phyloP scores from a whole-genome alignment of 1,284 basidiomycete genomes.

The Anthracocystis setariae region DNA sequence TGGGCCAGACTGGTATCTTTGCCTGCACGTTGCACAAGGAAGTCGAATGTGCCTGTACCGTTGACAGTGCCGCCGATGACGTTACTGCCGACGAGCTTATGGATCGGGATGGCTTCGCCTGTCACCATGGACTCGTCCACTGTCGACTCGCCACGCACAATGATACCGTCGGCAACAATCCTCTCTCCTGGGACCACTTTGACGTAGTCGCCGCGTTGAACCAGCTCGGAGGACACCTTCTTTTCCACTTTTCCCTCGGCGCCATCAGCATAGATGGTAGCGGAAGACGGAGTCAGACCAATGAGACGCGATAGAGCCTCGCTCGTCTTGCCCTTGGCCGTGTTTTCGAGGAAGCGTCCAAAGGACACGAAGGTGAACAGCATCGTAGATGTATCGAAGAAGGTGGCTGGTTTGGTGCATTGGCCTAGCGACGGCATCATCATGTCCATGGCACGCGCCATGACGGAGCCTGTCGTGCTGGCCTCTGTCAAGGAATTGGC shows the following conservation, averaged over 20 bases:
- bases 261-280: conserved; percentile 83
- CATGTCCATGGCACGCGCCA: conserved; percentile 22
- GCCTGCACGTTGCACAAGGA: conserved; percentile 92
- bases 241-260: conserved; percentile 77
- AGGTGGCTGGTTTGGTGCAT: conserved; percentile 83
- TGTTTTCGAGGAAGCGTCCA: conserved; percentile 93
- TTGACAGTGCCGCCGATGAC: conserved; percentile 98
- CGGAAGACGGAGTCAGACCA: conserved; percentile 91
- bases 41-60: conserved; percentile 92
- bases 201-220: conserved; percentile 91
- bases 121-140: conserved; percentile 98
- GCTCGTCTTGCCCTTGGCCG: conserved; percentile 95
- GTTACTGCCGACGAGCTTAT: conserved; percentile 81
- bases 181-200: conserved; percentile 97
- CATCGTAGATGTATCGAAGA: conserved; percentile 99
- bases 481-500: not conserved
- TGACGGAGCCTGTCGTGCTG: conserved; percentile 2
- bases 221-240: conserved; percentile 90
- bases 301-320: conserved; percentile 96
- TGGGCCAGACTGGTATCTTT: conserved; percentile 95
- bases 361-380: conserved; percentile 96
- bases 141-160: conserved; percentile 83
- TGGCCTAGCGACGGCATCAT: conserved; percentile 62
- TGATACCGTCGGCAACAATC: conserved; percentile 92
- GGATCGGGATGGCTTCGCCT: conserved; percentile 89